These are phyloP conservation scores for Grigorovia jiainica DNA, from an alignment of 805 yeast genomes.

Conservation along the genomic window DNA sequence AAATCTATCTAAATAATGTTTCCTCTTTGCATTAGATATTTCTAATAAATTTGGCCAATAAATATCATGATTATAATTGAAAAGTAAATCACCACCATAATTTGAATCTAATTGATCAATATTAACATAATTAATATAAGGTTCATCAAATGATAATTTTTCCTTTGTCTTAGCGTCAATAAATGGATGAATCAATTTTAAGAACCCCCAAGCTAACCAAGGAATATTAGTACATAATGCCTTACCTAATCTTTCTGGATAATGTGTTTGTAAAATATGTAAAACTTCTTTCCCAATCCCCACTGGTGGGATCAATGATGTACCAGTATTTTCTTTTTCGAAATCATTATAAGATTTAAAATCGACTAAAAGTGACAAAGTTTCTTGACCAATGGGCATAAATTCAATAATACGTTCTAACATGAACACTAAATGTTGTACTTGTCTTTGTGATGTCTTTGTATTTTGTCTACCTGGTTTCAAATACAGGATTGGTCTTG, in stretches of 20 bases:
- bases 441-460: constrained; percentile 79
- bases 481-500: constrained; percentile 85
- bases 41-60: constrained; percentile 70
- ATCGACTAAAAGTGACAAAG: constrained; percentile 83
- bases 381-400: constrained; percentile 96
- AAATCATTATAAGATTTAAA: constrained; percentile 62
- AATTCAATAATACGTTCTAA: constrained; percentile 85
- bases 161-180: constrained; percentile 93
- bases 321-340: constrained; percentile 44
- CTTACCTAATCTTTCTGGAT: constrained; percentile 92
- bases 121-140: constrained; percentile 77
- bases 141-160: constrained; percentile 85
- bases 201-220: constrained; percentile 85
- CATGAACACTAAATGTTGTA: constrained; percentile 91
- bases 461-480: constrained; percentile 96
- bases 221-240: constrained; percentile 91
- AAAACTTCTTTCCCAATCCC: constrained; percentile 85
- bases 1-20: constrained; percentile 60
- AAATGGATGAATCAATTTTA: constrained; percentile 87
- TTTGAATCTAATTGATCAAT: constrained; percentile 68
- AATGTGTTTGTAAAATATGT: constrained; percentile 90
- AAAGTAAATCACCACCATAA: constrained; percentile 80
- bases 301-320: constrained; percentile 76
- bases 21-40: constrained; percentile 49
- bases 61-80: constrained; percentile 66